A percentile compares a stretch with the other conserved stretches of the same genome.
Evolutionary conservation across 805 yeast genomes (phyloP).

Genomic region (Yamadazyma sp.): DNA sequence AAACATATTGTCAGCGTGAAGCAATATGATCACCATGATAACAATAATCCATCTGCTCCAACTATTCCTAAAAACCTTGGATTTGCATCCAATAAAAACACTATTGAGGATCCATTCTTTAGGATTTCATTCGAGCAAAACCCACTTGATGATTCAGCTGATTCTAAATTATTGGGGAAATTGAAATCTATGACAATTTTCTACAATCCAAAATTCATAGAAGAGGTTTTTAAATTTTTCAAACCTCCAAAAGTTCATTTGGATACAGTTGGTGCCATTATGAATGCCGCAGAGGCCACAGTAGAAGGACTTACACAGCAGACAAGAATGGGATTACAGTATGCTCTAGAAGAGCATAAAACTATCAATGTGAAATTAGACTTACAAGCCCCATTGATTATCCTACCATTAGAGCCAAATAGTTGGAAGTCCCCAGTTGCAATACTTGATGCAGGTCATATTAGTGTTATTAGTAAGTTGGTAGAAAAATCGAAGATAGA

Average conservation of each 20-base stretch:
- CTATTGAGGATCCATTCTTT: constrained; percentile 63
- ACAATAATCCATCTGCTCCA: too few species aligned
- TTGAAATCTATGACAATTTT: constrained; percentile 85
- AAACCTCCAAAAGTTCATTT: constrained; percentile 81
- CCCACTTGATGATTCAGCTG: constrained; percentile 83
- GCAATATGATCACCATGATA: constrained; percentile 38
- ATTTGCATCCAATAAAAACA: not conserved
- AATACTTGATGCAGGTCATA: constrained; percentile 93
- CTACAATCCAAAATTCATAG: constrained; percentile 82
- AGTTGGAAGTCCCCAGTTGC: constrained; percentile 85
- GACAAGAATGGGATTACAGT: constrained; percentile 88
- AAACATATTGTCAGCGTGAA: constrained; percentile 86
- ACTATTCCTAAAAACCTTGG: constrained; percentile 9
- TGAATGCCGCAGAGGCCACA: constrained; percentile 93
- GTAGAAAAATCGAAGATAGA: constrained; percentile 67
- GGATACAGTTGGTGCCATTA: constrained; percentile 84
- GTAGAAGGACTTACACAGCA: constrained; percentile 87
- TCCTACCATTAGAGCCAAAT: constrained; percentile 78
- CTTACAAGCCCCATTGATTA: constrained; percentile 88
- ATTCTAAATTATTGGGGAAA: constrained; percentile 69
- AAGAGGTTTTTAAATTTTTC: constrained; percentile 72
- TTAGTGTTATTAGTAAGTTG: constrained; percentile 76
- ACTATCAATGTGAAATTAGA: constrained; percentile 83
- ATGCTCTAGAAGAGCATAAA: constrained; percentile 92
- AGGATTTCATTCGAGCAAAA: constrained; percentile 78